Conservation (phyloP, 257 asterid genomes). For the Penstemon davidsonii region DNA sequence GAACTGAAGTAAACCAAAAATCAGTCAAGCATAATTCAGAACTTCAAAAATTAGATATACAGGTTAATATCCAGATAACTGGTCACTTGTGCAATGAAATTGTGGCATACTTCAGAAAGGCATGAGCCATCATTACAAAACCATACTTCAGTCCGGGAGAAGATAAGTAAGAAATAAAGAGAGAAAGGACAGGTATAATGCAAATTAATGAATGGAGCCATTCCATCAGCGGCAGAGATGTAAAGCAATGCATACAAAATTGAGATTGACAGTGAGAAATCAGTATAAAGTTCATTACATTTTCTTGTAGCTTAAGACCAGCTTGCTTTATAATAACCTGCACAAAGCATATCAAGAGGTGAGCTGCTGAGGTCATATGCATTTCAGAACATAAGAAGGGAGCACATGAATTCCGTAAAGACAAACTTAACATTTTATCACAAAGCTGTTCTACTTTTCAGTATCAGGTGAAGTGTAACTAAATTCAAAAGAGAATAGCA, state of each 20-base stretch:
- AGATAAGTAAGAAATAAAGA: neutral
- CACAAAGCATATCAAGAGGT: conserved; percentile 23
- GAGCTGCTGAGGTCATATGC: conserved; percentile 29
- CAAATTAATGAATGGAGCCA: conserved; percentile 9
- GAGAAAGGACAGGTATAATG: neutral
- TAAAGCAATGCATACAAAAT: conserved; percentile 20
- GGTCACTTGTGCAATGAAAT: too few relatives aligned
- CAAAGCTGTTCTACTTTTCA: neutral
- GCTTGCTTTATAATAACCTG: conserved; percentile 95
- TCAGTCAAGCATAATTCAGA: neutral
- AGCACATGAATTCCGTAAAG: too few relatives aligned
- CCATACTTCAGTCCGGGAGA: neutral
- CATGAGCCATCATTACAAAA: conserved; percentile 14
- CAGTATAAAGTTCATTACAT: conserved; percentile 45
- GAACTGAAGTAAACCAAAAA: neutral
- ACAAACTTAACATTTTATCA: too few relatives aligned
- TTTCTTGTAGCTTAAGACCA: conserved; percentile 90
- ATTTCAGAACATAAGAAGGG: neutral
- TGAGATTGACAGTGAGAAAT: conserved; percentile 17
- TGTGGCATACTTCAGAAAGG: neutral
- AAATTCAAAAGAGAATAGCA: conserved; percentile 1
- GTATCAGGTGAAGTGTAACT: neutral
- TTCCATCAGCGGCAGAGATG: conserved; percentile 19
- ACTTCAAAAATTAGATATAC: neutral
- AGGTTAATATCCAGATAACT: neutral